These are phyloP conservation scores for Anisodus tanguticus DNA, from an alignment of 257 asterid species.

Conservation along the genomic window DNA sequence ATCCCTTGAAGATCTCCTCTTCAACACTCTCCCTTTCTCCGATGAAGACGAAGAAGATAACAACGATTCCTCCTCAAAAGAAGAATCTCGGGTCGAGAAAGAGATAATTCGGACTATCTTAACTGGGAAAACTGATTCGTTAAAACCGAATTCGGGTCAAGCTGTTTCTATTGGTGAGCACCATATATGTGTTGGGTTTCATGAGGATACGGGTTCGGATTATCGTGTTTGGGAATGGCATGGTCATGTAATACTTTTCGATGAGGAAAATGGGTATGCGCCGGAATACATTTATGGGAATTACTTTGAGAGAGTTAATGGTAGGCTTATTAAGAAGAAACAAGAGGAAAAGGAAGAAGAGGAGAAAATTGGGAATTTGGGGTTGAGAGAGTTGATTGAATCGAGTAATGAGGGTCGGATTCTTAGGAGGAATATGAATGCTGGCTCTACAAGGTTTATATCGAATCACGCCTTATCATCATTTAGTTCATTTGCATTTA, in stretches of 20 bases:
- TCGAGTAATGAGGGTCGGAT: slow-evolving; percentile 50
- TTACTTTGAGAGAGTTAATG: slow-evolving; percentile 77
- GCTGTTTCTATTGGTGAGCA: slow-evolving; percentile 84
- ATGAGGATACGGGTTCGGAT: slow-evolving; percentile 74
- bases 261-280: slow-evolving; percentile 84
- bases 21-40: slow-evolving; percentile 64
- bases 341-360: slow-evolving; percentile 35
- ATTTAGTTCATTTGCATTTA: background rate
- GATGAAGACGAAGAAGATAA: slow-evolving; percentile 30
- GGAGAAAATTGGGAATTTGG: slow-evolving; percentile 58
- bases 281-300: slow-evolving; percentile 96
- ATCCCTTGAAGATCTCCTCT: slow-evolving; percentile 77
- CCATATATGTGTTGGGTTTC: slow-evolving; percentile 90
- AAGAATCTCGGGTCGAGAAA: slow-evolving; percentile 84
- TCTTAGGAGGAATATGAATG: slow-evolving; percentile 73
- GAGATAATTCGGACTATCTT: slow-evolving; percentile 74
- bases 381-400: slow-evolving; percentile 86
- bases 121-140: slow-evolving; percentile 58
- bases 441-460: slow-evolving; percentile 64
- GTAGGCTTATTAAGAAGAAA: slow-evolving; percentile 37
- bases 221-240: slow-evolving; percentile 99
- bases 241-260: slow-evolving; percentile 88
- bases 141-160: slow-evolving; percentile 93
- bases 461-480: background rate
- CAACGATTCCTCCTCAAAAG: slow-evolving; percentile 56